These are phyloP conservation scores for Mimosa bimucronata DNA, from an alignment of 306 rosid species.

Conservation along the genomic window DNA sequence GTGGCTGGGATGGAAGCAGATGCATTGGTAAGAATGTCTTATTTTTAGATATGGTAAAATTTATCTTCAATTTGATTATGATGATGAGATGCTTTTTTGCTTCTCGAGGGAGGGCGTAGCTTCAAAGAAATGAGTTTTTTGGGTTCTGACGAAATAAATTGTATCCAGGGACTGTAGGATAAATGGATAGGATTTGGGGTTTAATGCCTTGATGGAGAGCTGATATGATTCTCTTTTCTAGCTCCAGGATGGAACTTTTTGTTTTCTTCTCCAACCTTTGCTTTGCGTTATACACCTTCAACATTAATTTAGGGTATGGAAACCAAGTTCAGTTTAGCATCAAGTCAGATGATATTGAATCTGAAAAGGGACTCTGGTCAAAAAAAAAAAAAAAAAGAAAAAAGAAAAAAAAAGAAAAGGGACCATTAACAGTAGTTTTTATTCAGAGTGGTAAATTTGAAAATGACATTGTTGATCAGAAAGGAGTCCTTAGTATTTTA, in stretches of 20 bases:
- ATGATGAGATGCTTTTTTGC: conserved; percentile 30
- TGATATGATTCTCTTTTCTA: conserved; percentile 12
- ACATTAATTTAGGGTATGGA: not conserved
- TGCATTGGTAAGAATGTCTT: conserved; percentile 77
- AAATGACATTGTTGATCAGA: not conserved
- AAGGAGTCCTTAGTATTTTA: not conserved
- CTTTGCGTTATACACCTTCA: not conserved
- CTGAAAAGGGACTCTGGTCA: not conserved
- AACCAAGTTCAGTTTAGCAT: not conserved
- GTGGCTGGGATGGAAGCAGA: conserved; percentile 99
- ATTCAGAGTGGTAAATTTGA: not conserved
- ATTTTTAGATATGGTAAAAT: conserved; percentile 24
- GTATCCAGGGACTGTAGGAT: conserved; percentile 1
- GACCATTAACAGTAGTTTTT: not conserved
- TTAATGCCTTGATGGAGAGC: conserved; percentile 25
- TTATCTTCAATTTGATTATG: conserved; percentile 24
- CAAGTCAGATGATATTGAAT: not conserved
- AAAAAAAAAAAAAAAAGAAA: no score
- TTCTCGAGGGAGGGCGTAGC: conserved; percentile 4
- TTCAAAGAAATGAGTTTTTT: not conserved
- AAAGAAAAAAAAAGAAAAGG: no score
- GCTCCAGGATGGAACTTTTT: not conserved
- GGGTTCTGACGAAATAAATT: conserved; percentile 6
- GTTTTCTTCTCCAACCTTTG: not conserved
- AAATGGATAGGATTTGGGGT: conserved; percentile 9